Evolutionary conservation across 192 early-diverging fungal genomes (phyloP), one percentile per base, ranked within the genome.

Genomic region (Coemansia sp.): DNA sequence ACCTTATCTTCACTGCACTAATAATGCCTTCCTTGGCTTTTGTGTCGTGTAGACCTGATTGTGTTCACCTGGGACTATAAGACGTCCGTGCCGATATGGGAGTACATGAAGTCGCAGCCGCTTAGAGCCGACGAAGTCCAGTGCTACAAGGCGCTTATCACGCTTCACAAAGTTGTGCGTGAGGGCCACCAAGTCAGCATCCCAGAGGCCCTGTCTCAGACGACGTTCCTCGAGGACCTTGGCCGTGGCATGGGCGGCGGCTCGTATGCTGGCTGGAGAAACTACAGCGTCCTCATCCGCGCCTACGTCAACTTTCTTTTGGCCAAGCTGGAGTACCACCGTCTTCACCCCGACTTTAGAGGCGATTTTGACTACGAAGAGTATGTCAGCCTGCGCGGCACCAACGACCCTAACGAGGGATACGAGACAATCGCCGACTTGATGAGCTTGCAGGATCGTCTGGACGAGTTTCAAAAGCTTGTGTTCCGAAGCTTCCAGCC

Each of bases 391-490:
- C 77, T 99, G 65, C 94, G 92, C 75, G 92, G 93, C 59, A 92
- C 96, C 55, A 93, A 97, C 67, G 97, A 99, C 81, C 97, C 97
- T 27, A 97, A 99, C 78, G 97, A 97, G 87, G 97, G 97, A 85
- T 99, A 94, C 76, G 97, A 99, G 67, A 98, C 95, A 15, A 99
- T 99, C 78, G 91, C 87, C 51, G 95, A 99, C 68, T 82, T 99
- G 50, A 89, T 99, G 86, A 89, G 79, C 55, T 87, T 99, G 57
- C 91, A 98, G 70, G 94, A 97, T 70, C 91, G 92, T 51, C 90
- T 97, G 46, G 94, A 99, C 64, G 84, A 88, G 68, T 93, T 99
- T 80, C 94, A 95, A 69, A 94, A 94, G 74, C 85, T 92, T 1
- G 89, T 99, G 15, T 94, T 99, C 74, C 81, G 75, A 38, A 89